These are phyloP conservation scores for Rhynchospora tenuis DNA, from an alignment of 176 grass and related monocot genomes.

Conservation along the genomic window DNA sequence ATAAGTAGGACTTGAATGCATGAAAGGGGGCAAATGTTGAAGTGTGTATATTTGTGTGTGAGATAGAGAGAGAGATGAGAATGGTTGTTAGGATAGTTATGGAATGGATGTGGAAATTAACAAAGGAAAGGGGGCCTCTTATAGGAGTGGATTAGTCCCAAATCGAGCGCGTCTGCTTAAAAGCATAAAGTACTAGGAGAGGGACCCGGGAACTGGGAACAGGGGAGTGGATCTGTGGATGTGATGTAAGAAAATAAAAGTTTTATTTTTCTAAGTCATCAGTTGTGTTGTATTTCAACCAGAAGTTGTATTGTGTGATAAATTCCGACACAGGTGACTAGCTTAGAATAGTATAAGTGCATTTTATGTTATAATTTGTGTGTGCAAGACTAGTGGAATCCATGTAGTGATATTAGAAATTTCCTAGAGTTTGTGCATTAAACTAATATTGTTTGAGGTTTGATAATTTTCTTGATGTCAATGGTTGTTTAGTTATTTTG, in stretches of 20 bases:
- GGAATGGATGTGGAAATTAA: conserved; percentile 15
- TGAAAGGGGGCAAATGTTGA: neutral
- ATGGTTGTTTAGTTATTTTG: neutral
- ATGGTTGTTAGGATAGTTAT: conserved; percentile 31
- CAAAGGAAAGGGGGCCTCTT: neutral
- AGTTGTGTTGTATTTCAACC: neutral
- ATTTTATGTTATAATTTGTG: neutral
- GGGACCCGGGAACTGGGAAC: neutral
- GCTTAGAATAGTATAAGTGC: neutral
- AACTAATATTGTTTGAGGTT: neutral
- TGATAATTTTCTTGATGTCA: neutral
- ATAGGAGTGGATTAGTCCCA: conserved; percentile 5
- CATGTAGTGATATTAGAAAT: neutral
- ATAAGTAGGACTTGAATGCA: neutral
- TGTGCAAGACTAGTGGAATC: neutral
- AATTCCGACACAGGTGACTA: neutral
- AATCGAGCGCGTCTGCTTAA: conserved; percentile 7
- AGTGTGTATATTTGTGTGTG: neutral
- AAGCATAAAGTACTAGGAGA: neutral
- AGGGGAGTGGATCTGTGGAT: no score
- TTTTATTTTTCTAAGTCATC: no score
- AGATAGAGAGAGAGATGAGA: conserved; percentile 11
- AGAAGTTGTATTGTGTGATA: neutral
- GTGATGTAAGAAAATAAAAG: no score
- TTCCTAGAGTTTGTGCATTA: neutral